Evolutionary conservation across 2,329 filamentous ascomycete genomes (phyloP).

Genomic region (Myriosclerotinia scirpicola): DNA sequence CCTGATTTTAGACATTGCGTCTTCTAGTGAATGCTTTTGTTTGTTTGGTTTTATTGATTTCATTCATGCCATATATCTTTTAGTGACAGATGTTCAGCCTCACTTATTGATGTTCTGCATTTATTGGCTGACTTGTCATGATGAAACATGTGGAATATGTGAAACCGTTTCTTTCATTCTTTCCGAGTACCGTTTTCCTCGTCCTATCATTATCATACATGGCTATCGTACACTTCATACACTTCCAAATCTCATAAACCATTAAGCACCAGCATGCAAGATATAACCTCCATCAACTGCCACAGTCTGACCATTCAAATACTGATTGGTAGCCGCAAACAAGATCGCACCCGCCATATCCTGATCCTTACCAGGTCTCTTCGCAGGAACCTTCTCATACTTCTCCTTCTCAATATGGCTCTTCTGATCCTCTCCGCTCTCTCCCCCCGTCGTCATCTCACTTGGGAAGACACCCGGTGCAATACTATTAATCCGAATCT

Average conservation of each 20-base stretch:
- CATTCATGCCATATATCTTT: background rate
- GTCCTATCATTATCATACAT: slow-evolving; percentile 3
- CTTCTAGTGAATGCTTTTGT: too few species aligned
- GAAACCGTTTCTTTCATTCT: background rate
- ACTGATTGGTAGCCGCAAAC: slow-evolving; percentile 49
- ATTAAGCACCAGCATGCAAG: slow-evolving; percentile 32
- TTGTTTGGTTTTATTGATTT: background rate
- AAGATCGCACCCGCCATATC: slow-evolving; percentile 60
- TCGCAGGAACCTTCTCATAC: slow-evolving; percentile 51
- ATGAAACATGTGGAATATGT: background rate
- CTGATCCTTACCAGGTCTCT: slow-evolving; percentile 55
- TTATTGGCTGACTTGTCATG: background rate
- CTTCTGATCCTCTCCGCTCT: slow-evolving; percentile 52
- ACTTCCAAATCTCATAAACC: background rate
- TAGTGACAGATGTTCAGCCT: background rate
- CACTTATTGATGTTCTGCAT: background rate
- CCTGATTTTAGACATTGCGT: too few species aligned
- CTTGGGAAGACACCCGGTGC: slow-evolving; percentile 57
- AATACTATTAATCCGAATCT: slow-evolving; percentile 58
- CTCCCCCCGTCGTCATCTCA: slow-evolving; percentile 54
- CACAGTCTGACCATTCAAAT: slow-evolving; percentile 44
- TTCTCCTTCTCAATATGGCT: slow-evolving; percentile 53
- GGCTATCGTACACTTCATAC: background rate
- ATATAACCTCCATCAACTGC: slow-evolving; percentile 57
- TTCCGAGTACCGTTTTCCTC: background rate